Evolutionary conservation across 805 yeast species (phyloP).

Genomic region (Kodamaea lidongshanica): DNA sequence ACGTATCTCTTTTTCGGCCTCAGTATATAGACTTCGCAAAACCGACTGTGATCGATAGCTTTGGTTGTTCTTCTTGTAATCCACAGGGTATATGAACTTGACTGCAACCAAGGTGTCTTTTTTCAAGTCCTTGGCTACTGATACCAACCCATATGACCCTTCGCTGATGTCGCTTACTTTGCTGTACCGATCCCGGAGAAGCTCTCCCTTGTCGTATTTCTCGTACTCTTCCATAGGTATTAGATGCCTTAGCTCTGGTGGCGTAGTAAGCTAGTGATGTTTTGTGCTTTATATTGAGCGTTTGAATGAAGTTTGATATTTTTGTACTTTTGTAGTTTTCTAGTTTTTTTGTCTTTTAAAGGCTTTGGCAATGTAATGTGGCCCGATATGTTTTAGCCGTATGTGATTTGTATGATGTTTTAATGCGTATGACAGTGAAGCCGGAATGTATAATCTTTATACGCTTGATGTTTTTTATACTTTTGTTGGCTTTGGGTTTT

Average conservation of each 20-base stretch:
- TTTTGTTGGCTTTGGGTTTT: too few relatives aligned
- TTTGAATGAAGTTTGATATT: too few relatives aligned
- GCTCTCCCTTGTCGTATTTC: constrained; percentile 32
- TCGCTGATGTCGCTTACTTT: constrained; percentile 74
- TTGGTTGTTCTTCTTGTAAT: constrained; percentile 24
- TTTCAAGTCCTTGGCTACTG: constrained; percentile 70
- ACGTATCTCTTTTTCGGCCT: constrained; percentile 63
- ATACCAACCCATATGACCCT: constrained; percentile 91
- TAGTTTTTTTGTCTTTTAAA: too few relatives aligned
- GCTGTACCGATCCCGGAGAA: constrained; percentile 57
- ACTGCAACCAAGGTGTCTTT: constrained; percentile 62
- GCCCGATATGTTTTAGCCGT: too few relatives aligned
- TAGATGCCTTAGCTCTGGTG: background rate
- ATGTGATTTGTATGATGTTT: too few relatives aligned
- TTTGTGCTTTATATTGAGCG: too few relatives aligned
- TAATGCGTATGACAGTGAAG: too few relatives aligned
- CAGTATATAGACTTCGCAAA: constrained; percentile 35
- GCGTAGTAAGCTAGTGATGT: too few relatives aligned
- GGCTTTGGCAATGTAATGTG: too few relatives aligned
- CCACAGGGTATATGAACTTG: constrained; percentile 68
- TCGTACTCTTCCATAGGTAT: constrained; percentile 35
- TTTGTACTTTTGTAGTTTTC: too few relatives aligned
- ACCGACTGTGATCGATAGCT: constrained; percentile 17
- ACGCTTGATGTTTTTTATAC: too few relatives aligned
- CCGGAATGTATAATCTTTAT: too few relatives aligned